These are phyloP conservation scores for Alternaria sp. DNA, from an alignment of 2,329 filamentous ascomycete genomes.

Conservation along the genomic window DNA sequence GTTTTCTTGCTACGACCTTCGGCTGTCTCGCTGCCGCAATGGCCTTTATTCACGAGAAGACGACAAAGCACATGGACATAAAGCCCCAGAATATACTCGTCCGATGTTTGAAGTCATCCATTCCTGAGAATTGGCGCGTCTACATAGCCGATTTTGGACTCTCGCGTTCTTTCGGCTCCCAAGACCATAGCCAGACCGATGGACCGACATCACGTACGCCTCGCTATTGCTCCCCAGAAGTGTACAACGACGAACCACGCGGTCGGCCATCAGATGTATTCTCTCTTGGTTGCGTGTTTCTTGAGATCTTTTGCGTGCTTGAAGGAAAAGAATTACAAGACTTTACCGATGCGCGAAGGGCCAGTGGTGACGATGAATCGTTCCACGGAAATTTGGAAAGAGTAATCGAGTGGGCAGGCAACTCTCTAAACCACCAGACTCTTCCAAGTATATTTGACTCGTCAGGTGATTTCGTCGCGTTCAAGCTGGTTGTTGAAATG, in stretches of 20 bases:
- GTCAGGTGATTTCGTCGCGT: too few relatives aligned
- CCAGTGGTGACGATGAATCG: too few relatives aligned
- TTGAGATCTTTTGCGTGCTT: constrained; percentile 24
- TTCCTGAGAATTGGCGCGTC: neutral
- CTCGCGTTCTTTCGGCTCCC: constrained; percentile 16
- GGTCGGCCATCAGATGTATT: constrained; percentile 28
- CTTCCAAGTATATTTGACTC: too few relatives aligned
- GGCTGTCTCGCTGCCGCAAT: neutral
- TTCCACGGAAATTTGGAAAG: too few relatives aligned
- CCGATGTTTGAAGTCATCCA: too few relatives aligned
- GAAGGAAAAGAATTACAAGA: too few relatives aligned
- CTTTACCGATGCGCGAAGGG: too few relatives aligned
- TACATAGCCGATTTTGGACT: constrained; percentile 33
- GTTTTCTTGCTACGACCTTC: neutral
- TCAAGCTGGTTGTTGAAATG: too few relatives aligned
- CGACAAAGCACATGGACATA: constrained; percentile 29
- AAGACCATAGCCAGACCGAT: constrained; percentile 26
- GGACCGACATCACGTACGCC: neutral
- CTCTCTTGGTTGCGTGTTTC: constrained; percentile 24
- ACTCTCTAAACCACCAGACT: too few relatives aligned
- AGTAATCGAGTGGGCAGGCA: too few relatives aligned
- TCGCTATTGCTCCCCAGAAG: constrained; percentile 12
- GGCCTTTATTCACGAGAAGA: constrained; percentile 10
- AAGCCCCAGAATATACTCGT: constrained; percentile 27
- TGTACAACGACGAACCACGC: constrained; percentile 9